These are phyloP conservation scores for Globisporangium camurandrum DNA, from an alignment of 352 stramenopile genomes.

Conservation along the genomic window DNA sequence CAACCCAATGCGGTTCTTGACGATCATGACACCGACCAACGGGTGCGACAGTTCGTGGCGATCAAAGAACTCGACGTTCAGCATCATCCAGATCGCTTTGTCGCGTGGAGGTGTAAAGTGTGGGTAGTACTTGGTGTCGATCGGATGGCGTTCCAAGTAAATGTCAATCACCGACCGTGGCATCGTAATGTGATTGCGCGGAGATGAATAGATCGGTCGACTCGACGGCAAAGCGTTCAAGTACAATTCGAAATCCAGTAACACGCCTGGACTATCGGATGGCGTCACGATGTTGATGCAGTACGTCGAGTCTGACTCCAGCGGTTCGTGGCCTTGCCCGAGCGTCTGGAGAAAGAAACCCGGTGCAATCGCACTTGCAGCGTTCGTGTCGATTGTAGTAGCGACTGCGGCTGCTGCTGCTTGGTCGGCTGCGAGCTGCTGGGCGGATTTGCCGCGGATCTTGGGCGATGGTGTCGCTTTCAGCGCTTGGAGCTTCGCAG, in stretches of 20 bases:
- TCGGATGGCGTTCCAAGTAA: constrained; percentile 66
- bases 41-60: constrained; percentile 64
- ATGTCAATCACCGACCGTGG: constrained; percentile 72
- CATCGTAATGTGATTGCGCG: constrained; percentile 29
- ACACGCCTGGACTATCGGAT: constrained; percentile 43
- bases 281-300: constrained; percentile 75
- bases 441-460: constrained; percentile 8
- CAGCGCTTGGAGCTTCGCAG: constrained; percentile 7
- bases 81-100: constrained; percentile 84
- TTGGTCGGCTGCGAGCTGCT: constrained; percentile 5
- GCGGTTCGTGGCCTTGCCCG: constrained; percentile 61
- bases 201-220: constrained; percentile 44
- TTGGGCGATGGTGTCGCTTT: constrained; percentile 14
- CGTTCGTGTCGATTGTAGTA: no score
- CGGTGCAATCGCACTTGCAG: constrained; percentile 24
- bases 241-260: constrained; percentile 71
- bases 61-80: constrained; percentile 82
- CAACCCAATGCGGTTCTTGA: constrained; percentile 74
- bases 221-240: constrained; percentile 60
- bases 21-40: constrained; percentile 71
- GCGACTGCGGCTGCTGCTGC: constrained; percentile 6
- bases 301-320: constrained; percentile 51
- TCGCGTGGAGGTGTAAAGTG: constrained; percentile 39
- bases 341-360: constrained; percentile 68
- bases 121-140: constrained; percentile 67